Percentiles rank a stretch among this genome's conserved stretches.
Evolutionary conservation across 2,329 filamentous ascomycete genomes (phyloP).

Genomic region (Aureobasidium sp.): DNA sequence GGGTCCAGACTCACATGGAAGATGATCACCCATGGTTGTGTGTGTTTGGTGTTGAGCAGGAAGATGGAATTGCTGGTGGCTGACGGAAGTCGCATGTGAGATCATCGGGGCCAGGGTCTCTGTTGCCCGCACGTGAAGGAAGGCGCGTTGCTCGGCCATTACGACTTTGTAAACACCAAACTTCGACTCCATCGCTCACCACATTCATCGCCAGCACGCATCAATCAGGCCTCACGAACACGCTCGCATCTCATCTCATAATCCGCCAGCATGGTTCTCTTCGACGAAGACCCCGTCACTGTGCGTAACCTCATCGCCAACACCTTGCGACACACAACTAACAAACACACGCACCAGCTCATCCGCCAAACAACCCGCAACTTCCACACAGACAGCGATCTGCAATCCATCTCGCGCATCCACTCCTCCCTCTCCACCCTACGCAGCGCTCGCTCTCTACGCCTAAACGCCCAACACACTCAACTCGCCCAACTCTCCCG

Average conservation of each 20-base stretch:
- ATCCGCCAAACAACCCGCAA: conserved; percentile 87
- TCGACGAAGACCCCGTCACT: conserved; percentile 84
- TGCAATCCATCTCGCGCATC: conserved; percentile 72
- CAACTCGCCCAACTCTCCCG: conserved; percentile 55
- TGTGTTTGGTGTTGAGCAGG: background rate
- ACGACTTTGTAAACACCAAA: conserved; percentile 1
- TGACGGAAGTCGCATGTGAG: conserved; percentile 3
- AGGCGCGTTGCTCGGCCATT: conserved; percentile 6
- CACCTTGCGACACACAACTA: conserved; percentile 12
- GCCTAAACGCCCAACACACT: conserved; percentile 41
- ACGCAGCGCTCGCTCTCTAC: conserved; percentile 72
- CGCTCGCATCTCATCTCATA: background rate
- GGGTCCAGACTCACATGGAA: conserved; percentile 42
- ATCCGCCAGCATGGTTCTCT: conserved; percentile 59
- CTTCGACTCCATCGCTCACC: background rate
- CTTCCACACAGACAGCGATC: conserved; percentile 91
- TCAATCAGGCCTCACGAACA: background rate
- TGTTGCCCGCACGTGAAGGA: background rate
- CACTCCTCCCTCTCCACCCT: conserved; percentile 75
- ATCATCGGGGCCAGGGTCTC: conserved; percentile 7
- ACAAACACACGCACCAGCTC: conserved; percentile 47
- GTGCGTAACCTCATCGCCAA: conserved; percentile 42
- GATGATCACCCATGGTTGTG: conserved; percentile 35
- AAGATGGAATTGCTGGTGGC: background rate
- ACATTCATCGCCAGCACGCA: background rate